Percentiles rank a stretch among this genome's conserved stretches.
Evolutionary conservation across 192 early-diverging fungal species (phyloP).

Genomic region (Allomyces macrogynus): DNA sequence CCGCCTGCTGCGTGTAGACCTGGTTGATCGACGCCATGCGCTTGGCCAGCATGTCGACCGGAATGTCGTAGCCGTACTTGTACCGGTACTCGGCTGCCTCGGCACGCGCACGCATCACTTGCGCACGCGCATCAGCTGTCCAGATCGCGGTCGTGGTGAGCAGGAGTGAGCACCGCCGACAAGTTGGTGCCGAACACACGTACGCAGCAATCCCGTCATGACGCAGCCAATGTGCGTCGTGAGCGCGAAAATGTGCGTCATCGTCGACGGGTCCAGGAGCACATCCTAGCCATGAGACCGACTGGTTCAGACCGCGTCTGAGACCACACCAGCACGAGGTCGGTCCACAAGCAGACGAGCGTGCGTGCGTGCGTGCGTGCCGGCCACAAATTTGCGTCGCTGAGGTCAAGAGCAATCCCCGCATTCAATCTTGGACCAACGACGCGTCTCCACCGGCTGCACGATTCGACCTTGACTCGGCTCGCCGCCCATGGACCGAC

Average conservation of each 20-base stretch:
- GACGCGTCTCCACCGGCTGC: neutral
- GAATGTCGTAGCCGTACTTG: slow-evolving; percentile 97
- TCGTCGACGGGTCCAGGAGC: slow-evolving; percentile 76
- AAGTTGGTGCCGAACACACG: neutral
- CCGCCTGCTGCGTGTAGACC: slow-evolving; percentile 98
- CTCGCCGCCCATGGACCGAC: no score
- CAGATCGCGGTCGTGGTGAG: neutral
- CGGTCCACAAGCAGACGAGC: no score
- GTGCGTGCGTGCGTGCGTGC: no score
- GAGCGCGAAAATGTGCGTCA: slow-evolving; percentile 83
- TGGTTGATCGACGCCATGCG: slow-evolving; percentile 96
- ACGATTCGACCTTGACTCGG: neutral
- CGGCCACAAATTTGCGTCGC: no score
- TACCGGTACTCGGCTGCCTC: slow-evolving; percentile 98
- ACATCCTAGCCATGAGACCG: slow-evolving; percentile 36
- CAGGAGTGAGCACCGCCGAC: slow-evolving; percentile 1
- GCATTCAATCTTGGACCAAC: neutral
- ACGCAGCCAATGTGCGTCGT: slow-evolving; percentile 90
- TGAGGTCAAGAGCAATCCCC: no score
- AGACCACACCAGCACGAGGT: neutral
- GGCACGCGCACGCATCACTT: slow-evolving; percentile 74
- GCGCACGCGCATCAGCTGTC: slow-evolving; percentile 75
- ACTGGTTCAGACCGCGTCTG: neutral
- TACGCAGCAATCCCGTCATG: slow-evolving; percentile 87
- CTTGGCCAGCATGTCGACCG: slow-evolving; percentile 90